phyloP scores from a whole-genome alignment of 768 basidiomycete genomes.

The Gloeophyllum trabeum region DNA sequence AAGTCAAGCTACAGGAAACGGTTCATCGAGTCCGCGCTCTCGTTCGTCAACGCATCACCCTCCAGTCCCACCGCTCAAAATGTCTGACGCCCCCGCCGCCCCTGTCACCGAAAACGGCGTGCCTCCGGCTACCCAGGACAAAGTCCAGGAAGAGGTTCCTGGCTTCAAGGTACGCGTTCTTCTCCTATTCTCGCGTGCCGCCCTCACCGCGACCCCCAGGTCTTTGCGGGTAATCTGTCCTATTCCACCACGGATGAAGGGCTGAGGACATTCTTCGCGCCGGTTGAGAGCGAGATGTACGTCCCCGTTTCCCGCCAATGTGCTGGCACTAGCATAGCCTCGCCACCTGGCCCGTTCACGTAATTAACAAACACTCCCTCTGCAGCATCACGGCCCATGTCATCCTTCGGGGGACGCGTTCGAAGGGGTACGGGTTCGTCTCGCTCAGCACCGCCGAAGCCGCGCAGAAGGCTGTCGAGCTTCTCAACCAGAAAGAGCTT shows the following conservation, averaged over 20 bases:
- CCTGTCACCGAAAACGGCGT: slow-evolving; percentile 74
- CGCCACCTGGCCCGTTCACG: neutral
- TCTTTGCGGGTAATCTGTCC: slow-evolving; percentile 94
- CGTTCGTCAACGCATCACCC: slow-evolving; percentile 36
- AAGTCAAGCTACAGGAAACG: slow-evolving; percentile 82
- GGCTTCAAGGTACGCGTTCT: slow-evolving; percentile 58
- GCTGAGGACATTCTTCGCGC: slow-evolving; percentile 90
- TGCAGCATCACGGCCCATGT: slow-evolving; percentile 72
- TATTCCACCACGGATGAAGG: slow-evolving; percentile 90
- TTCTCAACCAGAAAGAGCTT: slow-evolving; percentile 81
- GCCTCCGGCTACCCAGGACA: slow-evolving; percentile 67
- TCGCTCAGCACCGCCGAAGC: slow-evolving; percentile 72
- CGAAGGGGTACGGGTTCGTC: slow-evolving; percentile 91
- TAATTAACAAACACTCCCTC: slow-evolving; percentile 8
- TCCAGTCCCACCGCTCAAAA: slow-evolving; percentile 50
- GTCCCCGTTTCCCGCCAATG: slow-evolving; percentile 24
- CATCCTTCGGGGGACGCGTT: slow-evolving; percentile 75
- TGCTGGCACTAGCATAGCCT: slow-evolving; percentile 1
- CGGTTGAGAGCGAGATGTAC: slow-evolving; percentile 81
- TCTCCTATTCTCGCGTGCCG: slow-evolving; percentile 5
- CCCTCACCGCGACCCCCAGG: slow-evolving; percentile 30
- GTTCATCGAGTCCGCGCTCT: slow-evolving; percentile 68
- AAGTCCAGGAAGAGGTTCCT: slow-evolving; percentile 54
- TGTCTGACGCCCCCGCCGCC: slow-evolving; percentile 90
- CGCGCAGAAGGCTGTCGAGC: slow-evolving; percentile 76